Base-by-base conservation (phyloP, 305 asterid species). In the Petunia hybrid region DNA sequence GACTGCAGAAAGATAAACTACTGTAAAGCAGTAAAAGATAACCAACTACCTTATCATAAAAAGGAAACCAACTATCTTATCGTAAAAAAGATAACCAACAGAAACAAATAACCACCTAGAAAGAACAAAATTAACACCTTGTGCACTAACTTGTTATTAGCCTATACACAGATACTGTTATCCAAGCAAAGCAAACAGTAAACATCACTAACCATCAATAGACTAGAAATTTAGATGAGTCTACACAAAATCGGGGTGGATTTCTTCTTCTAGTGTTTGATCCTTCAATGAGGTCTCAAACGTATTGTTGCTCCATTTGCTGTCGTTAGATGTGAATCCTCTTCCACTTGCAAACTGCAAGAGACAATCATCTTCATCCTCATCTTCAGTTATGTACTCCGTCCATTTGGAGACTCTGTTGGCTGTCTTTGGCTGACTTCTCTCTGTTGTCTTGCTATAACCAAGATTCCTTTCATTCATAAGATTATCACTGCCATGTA, bases 161-260 rank as follows among this genome's bases (percentile, higher is more conserved):
- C 45, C 12, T 38, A 76, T 56, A 60, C 14, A 3, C 38, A 13
- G 35, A 13, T 59, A 35, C 31, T 5, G 64, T 16, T 2, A 59
- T 59, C 6, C 64, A 59, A 22, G 9, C 31, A 22, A 62, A 63
- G 69, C 40, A 63, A 69, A 69, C 41, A 8, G 22, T 38, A 40
- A 67, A 38, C 75, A 22, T 22, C 31, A 22, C 31, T 22, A 22
- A 22, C 31, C 31, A 22, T 22, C 31, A 22, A 22, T 22, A 22
- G 31, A 22, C 31, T n/a, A 67, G 38, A 46, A 14, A 8, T 14
- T 2, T 48, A 63, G 22, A 16, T 7, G 46, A 39, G 6, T 41
- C 85, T 84, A 85, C 35, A 83, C 78, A 81, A 93, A 95, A 86
- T 93, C 94, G 22, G 97, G 98, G 82, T 93, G 97, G 80, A 93